These are phyloP conservation scores for Magnolia kwangsiensis DNA, from an alignment of 164 flowering plant genomes.

Conservation along the genomic window DNA sequence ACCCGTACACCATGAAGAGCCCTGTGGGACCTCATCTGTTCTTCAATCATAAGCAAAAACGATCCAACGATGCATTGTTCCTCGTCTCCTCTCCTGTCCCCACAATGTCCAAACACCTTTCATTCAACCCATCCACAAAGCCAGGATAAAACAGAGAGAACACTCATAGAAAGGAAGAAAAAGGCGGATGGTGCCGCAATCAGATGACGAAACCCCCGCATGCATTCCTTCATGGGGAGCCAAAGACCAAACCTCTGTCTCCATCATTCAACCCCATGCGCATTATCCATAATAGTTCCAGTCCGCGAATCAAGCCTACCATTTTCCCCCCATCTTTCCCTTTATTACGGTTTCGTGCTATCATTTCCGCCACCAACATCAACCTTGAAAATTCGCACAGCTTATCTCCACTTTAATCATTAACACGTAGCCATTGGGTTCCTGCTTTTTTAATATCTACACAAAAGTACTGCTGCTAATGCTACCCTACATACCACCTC, in stretches of 20 bases:
- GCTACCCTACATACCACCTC: slow-evolving; percentile 3
- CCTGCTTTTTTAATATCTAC: not conserved
- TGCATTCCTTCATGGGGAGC: not conserved
- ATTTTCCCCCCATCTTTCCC: not conserved
- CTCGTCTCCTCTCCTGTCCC: too few relatives aligned
- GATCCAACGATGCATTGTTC: too few relatives aligned
- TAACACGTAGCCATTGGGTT: not conserved
- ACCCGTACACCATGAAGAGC: too few relatives aligned
- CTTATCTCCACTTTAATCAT: not conserved
- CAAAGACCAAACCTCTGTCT: not conserved
- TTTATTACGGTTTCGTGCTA: not conserved
- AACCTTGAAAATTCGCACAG: not conserved
- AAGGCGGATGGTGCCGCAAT: not conserved
- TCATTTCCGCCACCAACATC: not conserved
- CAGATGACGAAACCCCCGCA: not conserved
- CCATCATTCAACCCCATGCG: not conserved
- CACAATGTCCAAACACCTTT: too few relatives aligned
- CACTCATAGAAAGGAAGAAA: not conserved
- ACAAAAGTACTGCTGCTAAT: not conserved
- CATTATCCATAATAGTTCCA: not conserved
- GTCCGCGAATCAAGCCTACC: not conserved
- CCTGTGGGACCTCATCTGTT: too few relatives aligned
- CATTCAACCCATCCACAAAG: too few relatives aligned
- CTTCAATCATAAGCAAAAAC: too few relatives aligned
- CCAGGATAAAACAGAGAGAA: too few relatives aligned